Base-by-base conservation (phyloP, 495 filamentous ascomycete genomes). In the Penicillium silybi region DNA sequence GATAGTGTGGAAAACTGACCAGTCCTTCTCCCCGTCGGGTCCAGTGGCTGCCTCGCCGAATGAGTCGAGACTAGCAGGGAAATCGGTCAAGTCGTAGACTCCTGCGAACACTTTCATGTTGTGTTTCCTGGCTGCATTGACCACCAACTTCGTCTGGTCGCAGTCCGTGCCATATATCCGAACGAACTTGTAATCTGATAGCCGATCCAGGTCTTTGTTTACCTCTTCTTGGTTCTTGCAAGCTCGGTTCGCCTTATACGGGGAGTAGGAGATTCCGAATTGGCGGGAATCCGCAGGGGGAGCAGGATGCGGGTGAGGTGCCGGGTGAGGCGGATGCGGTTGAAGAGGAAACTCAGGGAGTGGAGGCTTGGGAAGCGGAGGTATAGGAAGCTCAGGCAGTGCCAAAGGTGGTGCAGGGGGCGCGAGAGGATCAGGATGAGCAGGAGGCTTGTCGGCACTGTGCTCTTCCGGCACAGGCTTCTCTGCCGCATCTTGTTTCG, bases 151-250 rank as follows among this genome's bases (percentile, higher is more conserved):
- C 11, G 89, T 75, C 61, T 90, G 86, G 58, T 87, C 72, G 68
- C 90, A 95, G 65, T 90, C 88, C 27, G 80, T 79, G 32, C 90
- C 90, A 65, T 96, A 96, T 58, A 91, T 78, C 46, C 91, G 86
- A 45, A 95, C 66, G 23, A 83, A 64, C 11, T 75, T 65, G 69
- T 84, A 89, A 6, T 63, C 61, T 4, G 66, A 67, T 11, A 80
- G 69, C 39, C 77, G 62, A 41, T 66, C 66, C 48, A 93, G 77
- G 61, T 95, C 90, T 1, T 64, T 54, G 50, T 79, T 72, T 17
- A 95, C 77, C 54, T 86, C 72, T 10, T 68, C 65, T 46, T 76
- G 68, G n/a, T 72, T 70, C 55, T 89, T 92, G 80, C 89, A 95
- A 35, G 71, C 73, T 19, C 77, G 70, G 54, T 81, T 77, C 22